Base-by-base conservation (phyloP, 495 filamentous ascomycete species). In the Penicillium angulare region DNA sequence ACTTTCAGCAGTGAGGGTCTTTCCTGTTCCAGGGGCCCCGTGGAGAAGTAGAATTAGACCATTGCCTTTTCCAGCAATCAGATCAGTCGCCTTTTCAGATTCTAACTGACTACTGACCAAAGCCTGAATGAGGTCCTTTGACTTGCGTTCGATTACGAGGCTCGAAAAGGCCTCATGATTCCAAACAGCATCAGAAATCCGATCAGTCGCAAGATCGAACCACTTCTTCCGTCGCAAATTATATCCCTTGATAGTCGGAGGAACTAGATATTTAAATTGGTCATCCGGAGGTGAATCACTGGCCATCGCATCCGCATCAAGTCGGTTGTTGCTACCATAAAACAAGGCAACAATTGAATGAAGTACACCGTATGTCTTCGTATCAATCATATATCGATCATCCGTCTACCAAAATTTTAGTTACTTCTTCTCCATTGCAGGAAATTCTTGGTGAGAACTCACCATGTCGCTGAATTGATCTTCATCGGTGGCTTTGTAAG, bases 81-180 rank as follows among this genome's bases (percentile, higher is more conserved):
- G 1, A 35, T 72, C 68, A 10, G 65, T 66, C 1, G 57, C 68
- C 24, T 65, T 61, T 15, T 67, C 60, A 7, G 51, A 27, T 17
- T 45, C 47, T 10, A 56, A 17, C 10, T 65, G 51, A 6, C 49
- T 50, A 9, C 72, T 68, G 35, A 81, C 74, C 9, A 85, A 72
- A 5, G 79, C 71, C 44, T 73, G 65, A 38, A 84, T 72, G 7
- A 82, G 60, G 31, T 79, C 66, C 59, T 82, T 85, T 39, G 78
- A 72, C 36, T 75, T 65, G 0, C 61, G 39, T 0, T 78, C 71
- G 2, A 86, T 59, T 2, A 81, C 75, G 0, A 86, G 69, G 7
- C 64, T 64, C 26, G 77, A 67, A 56, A 83, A 84, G 7, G 75
- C 78, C 3, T 71, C 60, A 18, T 61, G 59, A 47, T 81, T 78